Percentiles rank a stretch among this genome's conserved stretches.
phyloP scores from a whole-genome alignment of 2,329 filamentous ascomycete species.

The Venturia aucupariae region DNA sequence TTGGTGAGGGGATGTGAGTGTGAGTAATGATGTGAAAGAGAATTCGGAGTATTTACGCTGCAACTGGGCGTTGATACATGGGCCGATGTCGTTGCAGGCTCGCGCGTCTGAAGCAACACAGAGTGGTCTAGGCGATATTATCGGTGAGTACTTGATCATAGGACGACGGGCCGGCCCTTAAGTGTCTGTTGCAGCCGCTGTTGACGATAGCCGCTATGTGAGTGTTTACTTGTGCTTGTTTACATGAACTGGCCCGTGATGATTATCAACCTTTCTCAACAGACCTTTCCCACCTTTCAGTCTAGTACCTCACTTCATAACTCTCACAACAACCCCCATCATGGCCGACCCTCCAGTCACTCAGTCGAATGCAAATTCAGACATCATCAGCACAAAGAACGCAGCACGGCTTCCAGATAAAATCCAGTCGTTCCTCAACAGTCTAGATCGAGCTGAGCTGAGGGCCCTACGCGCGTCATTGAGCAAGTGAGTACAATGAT shows the following conservation, averaged over 20 bases:
- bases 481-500: background rate
- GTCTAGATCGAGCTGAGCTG: background rate
- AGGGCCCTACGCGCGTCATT: background rate
- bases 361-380: background rate
- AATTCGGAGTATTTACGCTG: background rate
- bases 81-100: background rate
- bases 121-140: background rate
- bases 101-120: background rate
- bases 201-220: background rate
- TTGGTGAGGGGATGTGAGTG: background rate
- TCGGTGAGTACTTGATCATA: background rate
- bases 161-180: background rate
- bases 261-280: background rate
- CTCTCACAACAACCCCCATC: background rate
- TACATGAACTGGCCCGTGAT: too few species aligned
- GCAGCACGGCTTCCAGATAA: constrained; percentile 1
- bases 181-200: background rate
- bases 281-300: too few species aligned
- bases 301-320: background rate
- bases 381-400: background rate
- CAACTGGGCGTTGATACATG: background rate
- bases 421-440: background rate
- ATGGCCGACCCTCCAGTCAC: background rate
- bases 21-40: background rate
- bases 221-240: background rate